Base-by-base conservation (phyloP, 129 eudicot genomes). In the Centrapalus pauciflorus region DNA sequence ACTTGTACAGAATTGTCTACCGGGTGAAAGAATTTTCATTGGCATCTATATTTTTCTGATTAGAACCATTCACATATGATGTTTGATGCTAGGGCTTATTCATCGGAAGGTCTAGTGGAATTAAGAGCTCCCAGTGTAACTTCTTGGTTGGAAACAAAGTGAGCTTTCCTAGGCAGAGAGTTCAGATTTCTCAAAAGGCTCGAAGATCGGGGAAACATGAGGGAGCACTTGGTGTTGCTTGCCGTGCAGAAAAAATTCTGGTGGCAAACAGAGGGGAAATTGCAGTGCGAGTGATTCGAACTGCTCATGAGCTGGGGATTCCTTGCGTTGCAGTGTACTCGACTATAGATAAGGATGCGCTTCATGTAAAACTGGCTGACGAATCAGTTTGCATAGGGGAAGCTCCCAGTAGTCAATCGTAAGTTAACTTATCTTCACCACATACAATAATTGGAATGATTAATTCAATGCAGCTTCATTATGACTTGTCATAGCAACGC, bases 291-390 rank as follows among this genome's bases (percentile, higher is more conserved):
- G 98, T 93, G 64, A 93, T 93, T 63, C 80, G 96, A 34, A 88
- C 98, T 76, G 98, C 98, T 61, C 96, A 93, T 78, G 98, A 93
- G 81, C 74, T 93, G 77, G 98, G 96, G 8, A 93, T 93, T 55
- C 98, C 96, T 25, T 93, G 96, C 76, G 98, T 93, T 75, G 98
- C 98, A 19, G 95, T 93, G 54, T 93, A 93, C 81, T 93, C 98
- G 41, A 93, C 98, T 9, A 93, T 93, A 21, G 98, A 93, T 72
- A 93, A 88, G 72, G 98, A 93, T 80, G 96, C 98, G 38, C 96
- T 93, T 69, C 98, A 93, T 76, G 98, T 93, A 67, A 93, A 93
- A 70, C 79, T 93, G 38, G 98, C 98, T 49, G 98, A 93, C 78
- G 98, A 93, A 66, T 72, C 98, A 40, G 96, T 93, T 75, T 93